These are phyloP conservation scores for Pichiaceae sp. DNA, from an alignment of 1,139 yeast genomes.

Conservation along the genomic window DNA sequence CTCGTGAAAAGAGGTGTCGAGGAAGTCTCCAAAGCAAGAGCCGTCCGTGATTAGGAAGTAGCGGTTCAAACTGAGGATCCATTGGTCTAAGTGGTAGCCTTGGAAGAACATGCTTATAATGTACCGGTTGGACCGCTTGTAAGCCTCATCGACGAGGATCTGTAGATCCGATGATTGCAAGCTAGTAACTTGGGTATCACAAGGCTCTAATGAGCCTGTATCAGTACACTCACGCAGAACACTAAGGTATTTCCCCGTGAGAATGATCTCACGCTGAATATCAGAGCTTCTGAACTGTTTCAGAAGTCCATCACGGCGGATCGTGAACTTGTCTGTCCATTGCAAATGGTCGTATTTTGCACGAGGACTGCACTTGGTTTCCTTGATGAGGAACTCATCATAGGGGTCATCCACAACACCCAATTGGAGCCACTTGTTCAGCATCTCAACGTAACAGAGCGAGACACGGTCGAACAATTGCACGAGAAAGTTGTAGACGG, in stretches of 20 bases:
- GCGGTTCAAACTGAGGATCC: slow-evolving; percentile 42
- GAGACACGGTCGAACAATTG: slow-evolving; percentile 53
- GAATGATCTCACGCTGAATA: slow-evolving; percentile 55
- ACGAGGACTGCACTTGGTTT: slow-evolving; percentile 4
- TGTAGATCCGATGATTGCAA: slow-evolving; percentile 55
- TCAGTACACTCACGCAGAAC: slow-evolving; percentile 49
- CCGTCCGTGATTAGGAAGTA: slow-evolving; percentile 51
- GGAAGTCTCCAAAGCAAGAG: slow-evolving; percentile 37
- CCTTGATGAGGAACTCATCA: slow-evolving; percentile 73
- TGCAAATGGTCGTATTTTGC: slow-evolving; percentile 44
- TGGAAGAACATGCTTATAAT: slow-evolving; percentile 50
- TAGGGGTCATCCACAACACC: slow-evolving; percentile 76
- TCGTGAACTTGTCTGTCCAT: slow-evolving; percentile 80
- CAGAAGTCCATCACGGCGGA: slow-evolving; percentile 70
- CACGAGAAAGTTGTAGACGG: slow-evolving; percentile 43
- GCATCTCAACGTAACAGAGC: slow-evolving; percentile 54
- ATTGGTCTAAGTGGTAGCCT: slow-evolving; percentile 46
- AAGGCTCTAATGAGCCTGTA: slow-evolving; percentile 25
- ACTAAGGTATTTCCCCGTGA: slow-evolving; percentile 81
- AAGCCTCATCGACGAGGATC: slow-evolving; percentile 53
- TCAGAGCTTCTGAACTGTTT: slow-evolving; percentile 51
- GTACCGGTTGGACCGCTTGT: slow-evolving; percentile 57
- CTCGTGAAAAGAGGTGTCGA: slow-evolving; percentile 32
- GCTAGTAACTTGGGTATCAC: slow-evolving; percentile 23
- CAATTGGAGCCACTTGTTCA: slow-evolving; percentile 67